Evolutionary conservation across 257 asterid genomes (phyloP).

Genomic region (Coffea canephora): DNA sequence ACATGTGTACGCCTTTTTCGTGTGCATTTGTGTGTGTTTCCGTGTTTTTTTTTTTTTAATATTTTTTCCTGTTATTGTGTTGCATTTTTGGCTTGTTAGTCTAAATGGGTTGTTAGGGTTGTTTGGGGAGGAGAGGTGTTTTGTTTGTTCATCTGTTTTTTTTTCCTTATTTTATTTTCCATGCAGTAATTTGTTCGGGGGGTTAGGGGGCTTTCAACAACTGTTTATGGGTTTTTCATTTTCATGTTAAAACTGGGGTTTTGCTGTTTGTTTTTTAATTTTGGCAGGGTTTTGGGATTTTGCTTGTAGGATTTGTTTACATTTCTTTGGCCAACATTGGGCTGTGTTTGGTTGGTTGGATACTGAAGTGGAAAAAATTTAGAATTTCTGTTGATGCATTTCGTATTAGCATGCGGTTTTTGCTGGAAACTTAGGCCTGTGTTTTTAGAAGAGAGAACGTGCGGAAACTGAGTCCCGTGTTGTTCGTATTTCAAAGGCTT

Average conservation of each 20-base stretch:
- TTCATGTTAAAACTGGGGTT: constrained; percentile 1
- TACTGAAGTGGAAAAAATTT: neutral
- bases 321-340: neutral
- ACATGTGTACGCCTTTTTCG: neutral
- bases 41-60: neutral
- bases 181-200: neutral
- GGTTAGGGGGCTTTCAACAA: no score
- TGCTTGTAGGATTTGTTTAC: constrained; percentile 22
- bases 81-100: neutral
- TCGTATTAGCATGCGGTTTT: constrained; percentile 2
- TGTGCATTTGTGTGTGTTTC: neutral
- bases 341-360: neutral
- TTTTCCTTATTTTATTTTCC: neutral
- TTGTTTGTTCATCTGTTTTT: neutral
- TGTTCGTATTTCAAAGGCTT: neutral
- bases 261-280: constrained; percentile 9
- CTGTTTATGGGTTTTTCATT: neutral
- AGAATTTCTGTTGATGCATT: neutral
- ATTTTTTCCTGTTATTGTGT: neutral
- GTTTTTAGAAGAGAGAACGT: neutral
- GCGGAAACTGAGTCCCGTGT: neutral
- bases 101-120: neutral
- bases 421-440: neutral
- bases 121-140: neutral
- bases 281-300: constrained; percentile 4